Evolutionary conservation across 257 asterid species (phyloP).

Genomic region (Parsonsia alboflavescens): DNA sequence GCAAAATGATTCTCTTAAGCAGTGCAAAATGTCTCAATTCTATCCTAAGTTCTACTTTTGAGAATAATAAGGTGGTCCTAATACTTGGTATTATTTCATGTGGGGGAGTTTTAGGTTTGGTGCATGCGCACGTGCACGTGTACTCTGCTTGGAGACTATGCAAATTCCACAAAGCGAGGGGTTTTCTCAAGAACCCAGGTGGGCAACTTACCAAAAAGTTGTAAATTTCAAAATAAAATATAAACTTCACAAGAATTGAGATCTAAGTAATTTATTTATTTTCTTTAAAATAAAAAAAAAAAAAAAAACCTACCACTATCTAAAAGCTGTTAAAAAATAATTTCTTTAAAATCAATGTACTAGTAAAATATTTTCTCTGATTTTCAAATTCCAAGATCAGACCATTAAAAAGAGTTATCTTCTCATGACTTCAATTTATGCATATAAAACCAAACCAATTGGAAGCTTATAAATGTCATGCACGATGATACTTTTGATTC

Average conservation of each 20-base stretch:
- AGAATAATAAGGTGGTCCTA: constrained; percentile 33
- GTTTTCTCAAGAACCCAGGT: constrained; percentile 21
- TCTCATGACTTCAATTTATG: constrained; percentile 40
- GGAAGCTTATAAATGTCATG: constrained; percentile 41
- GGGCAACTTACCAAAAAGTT: constrained; percentile 20
- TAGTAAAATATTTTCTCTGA: constrained; percentile 4
- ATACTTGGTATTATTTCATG: too few species aligned
- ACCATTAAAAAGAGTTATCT: constrained; percentile 26
- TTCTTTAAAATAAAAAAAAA: too few species aligned
- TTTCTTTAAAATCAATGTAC: too few species aligned
- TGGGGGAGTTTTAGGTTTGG: constrained; percentile 12
- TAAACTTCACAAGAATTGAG: constrained; percentile 10
- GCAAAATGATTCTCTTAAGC: constrained; percentile 9
- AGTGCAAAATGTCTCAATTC: constrained; percentile 18
- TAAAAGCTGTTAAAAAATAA: too few species aligned
- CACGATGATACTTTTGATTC: too few species aligned
- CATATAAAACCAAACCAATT: constrained; percentile 38
- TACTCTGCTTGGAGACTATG: constrained; percentile 30
- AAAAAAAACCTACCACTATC: too few species aligned
- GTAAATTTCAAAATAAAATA: not conserved
- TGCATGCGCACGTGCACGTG: constrained; percentile 49
- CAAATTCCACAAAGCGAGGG: constrained; percentile 31
- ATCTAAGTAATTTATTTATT: not conserved
- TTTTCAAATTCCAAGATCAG: constrained; percentile 39
- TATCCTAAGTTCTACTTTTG: constrained; percentile 22